Conservation (phyloP, 1,139 yeast species). For the Saccharomyces hybrid region DNA sequence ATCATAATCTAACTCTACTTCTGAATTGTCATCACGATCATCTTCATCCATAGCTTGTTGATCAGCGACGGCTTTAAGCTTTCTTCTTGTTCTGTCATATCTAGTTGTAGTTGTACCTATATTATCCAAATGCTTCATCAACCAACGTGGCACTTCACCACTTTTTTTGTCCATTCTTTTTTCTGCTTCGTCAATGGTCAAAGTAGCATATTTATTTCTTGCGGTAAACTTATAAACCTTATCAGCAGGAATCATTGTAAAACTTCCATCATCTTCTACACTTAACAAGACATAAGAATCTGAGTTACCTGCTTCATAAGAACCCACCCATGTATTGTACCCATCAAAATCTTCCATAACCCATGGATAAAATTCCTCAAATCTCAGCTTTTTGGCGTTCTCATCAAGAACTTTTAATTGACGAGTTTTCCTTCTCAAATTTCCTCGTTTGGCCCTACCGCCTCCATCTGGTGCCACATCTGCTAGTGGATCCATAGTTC, state of each 20-base stretch:
- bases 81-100: constrained; percentile 38
- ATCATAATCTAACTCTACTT: constrained; percentile 88
- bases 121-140: constrained; percentile 83
- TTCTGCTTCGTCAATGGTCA: constrained; percentile 94
- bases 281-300: constrained; percentile 81
- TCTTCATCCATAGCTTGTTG: constrained; percentile 35
- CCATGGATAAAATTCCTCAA: constrained; percentile 97
- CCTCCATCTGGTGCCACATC: constrained; percentile 93
- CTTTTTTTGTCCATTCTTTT: constrained; percentile 78
- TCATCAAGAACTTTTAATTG: constrained; percentile 78
- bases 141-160: constrained; percentile 82
- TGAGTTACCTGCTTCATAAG: constrained; percentile 88
- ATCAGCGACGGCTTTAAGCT: constrained; percentile 50
- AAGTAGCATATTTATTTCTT: constrained; percentile 84
- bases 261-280: constrained; percentile 72
- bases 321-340: constrained; percentile 88
- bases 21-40: constrained; percentile 55
- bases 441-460: constrained; percentile 60
- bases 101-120: constrained; percentile 41
- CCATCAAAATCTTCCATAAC: constrained; percentile 95
- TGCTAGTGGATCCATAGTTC: constrained; percentile 34
- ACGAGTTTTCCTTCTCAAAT: constrained; percentile 73
- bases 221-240: constrained; percentile 91
- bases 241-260: constrained; percentile 91
- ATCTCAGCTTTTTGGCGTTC: constrained; percentile 69